Conservation (phyloP, 169 alveolate genomes). For the Plasmodium sp. region DNA sequence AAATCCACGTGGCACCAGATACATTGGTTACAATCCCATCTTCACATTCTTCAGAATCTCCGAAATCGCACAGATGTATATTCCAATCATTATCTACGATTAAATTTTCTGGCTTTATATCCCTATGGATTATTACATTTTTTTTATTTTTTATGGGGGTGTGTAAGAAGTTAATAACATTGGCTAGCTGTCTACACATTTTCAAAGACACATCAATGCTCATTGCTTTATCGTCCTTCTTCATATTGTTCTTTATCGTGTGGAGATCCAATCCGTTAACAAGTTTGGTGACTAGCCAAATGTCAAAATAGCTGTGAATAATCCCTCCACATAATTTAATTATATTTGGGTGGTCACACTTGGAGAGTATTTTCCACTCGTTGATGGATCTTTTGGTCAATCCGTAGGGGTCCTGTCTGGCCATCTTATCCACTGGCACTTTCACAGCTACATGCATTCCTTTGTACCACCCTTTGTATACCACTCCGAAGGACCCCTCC, state of each 20-base stretch:
- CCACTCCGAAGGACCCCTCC: conserved; percentile 89
- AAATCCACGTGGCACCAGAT: conserved; percentile 94
- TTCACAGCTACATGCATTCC: conserved; percentile 87
- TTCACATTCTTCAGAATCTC: conserved; percentile 89
- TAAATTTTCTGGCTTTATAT: conserved; percentile 88
- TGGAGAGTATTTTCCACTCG: conserved; percentile 90
- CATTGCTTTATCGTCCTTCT: conserved; percentile 59
- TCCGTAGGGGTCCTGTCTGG: conserved; percentile 89
- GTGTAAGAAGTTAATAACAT: conserved; percentile 87
- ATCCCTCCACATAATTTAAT: conserved; percentile 89
- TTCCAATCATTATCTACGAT: conserved; percentile 83
- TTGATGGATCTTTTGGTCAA: conserved; percentile 88
- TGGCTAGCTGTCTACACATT: conserved; percentile 91
- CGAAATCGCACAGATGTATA: conserved; percentile 88
- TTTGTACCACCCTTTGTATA: conserved; percentile 83
- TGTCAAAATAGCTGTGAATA: conserved; percentile 89
- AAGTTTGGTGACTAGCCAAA: conserved; percentile 90
- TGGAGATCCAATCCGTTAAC: conserved; percentile 90
- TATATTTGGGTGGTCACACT: conserved; percentile 85
- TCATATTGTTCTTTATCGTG: conserved; percentile 85
- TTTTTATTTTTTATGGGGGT: conserved; percentile 83
- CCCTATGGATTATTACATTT: conserved; percentile 85
- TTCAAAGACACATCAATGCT: conserved; percentile 76
- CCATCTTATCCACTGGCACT: conserved; percentile 89
- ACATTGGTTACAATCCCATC: conserved; percentile 85